Evolutionary conservation across 768 basidiomycete genomes (phyloP).

Genomic region (Kwoniella heveanensis): DNA sequence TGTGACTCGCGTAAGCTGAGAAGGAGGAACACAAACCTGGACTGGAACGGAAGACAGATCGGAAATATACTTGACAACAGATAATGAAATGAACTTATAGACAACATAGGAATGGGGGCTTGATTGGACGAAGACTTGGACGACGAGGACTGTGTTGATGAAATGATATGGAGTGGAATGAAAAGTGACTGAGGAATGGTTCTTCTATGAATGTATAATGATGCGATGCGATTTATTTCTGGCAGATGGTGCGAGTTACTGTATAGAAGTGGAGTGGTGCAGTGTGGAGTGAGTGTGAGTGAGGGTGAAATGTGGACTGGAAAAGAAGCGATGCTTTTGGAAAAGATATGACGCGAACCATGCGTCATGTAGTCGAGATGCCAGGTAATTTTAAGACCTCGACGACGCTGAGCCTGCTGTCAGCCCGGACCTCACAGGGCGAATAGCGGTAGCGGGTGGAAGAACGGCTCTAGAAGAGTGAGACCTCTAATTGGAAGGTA

Average conservation of each 20-base stretch:
- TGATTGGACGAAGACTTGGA: not conserved
- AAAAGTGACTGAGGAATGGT: not conserved
- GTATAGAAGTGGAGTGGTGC: not conserved
- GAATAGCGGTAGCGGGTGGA: too few species aligned
- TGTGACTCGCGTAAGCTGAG: too few species aligned
- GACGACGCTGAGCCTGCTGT: too few species aligned
- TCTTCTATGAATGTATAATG: not conserved
- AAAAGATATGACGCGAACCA: too few species aligned
- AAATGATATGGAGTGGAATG: not conserved
- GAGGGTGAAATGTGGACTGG: not conserved
- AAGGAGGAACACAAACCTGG: too few species aligned
- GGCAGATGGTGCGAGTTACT: too few species aligned
- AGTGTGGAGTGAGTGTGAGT: not conserved
- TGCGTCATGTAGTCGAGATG: too few species aligned
- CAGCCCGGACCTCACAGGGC: too few species aligned
- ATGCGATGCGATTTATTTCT: constrained; percentile 1
- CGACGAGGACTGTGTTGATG: not conserved
- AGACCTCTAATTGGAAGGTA: too few species aligned
- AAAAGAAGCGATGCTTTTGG: too few species aligned
- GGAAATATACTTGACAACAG: not conserved
- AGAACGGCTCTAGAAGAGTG: too few species aligned
- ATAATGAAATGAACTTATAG: not conserved
- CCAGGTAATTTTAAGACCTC: too few species aligned
- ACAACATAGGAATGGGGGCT: not conserved
- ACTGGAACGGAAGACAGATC: not conserved